Evolutionary conservation across 108 stramenopile species (phyloP).

Genomic region (Tribonema minus): DNA sequence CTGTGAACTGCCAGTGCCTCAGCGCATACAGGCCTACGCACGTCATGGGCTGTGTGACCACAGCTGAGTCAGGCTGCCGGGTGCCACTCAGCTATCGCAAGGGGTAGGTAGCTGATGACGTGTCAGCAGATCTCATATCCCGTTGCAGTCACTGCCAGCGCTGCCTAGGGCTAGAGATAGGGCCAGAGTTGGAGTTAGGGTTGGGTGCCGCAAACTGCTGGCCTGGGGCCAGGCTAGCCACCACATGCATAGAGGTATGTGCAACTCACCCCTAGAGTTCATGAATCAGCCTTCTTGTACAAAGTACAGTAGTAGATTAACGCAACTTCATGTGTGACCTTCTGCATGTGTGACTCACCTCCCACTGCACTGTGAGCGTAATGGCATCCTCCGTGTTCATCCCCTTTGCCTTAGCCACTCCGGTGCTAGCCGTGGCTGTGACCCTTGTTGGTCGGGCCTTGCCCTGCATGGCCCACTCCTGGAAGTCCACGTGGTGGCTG

Average conservation of each 20-base stretch:
- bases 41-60: not conserved
- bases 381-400: conserved; percentile 96
- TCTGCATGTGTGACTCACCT: conserved; percentile 57
- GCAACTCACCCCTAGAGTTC: no score
- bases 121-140: no score
- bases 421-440: conserved; percentile 80
- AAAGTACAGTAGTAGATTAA: no score
- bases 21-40: not conserved
- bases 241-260: not conserved
- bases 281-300: no score
- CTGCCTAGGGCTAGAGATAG: no score
- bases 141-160: no score
- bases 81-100: not conserved
- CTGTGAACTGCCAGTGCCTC: not conserved
- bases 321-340: no score
- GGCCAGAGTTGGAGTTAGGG: no score
- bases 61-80: not conserved
- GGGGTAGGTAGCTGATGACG: not conserved
- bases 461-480: conserved; percentile 89
- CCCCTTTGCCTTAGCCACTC: conserved; percentile 69
- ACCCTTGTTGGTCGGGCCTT: conserved; percentile 64
- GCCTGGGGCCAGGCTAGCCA: no score
- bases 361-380: conserved; percentile 94
- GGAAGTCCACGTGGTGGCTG: conserved; percentile 97
- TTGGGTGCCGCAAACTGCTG: no score